phyloP scores from a whole-genome alignment of 148 eudicot species.

The Fallopia convolvulus region DNA sequence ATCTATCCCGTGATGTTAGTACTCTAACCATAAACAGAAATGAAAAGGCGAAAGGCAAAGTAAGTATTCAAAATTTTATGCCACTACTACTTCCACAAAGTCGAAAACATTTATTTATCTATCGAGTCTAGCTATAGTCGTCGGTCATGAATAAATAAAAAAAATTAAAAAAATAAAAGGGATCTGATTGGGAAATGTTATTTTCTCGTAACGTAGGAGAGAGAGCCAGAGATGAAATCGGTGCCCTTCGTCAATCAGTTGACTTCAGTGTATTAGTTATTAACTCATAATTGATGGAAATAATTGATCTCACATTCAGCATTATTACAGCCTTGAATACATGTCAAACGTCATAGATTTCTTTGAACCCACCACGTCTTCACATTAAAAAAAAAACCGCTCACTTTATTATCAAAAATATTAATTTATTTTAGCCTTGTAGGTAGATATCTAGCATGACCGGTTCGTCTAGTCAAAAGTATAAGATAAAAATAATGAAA shows the following conservation, averaged over 20 bases:
- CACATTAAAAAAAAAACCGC: neutral
- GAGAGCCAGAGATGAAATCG: no score
- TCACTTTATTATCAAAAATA: neutral
- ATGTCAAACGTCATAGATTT: neutral
- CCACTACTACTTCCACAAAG: neutral
- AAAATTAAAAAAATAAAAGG: neutral
- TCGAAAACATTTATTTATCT: neutral
- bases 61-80: neutral
- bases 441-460: neutral
- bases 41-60: neutral
- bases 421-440: neutral
- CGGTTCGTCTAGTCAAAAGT: neutral
- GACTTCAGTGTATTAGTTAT: neutral
- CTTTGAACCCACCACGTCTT: neutral
- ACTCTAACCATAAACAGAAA: neutral
- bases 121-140: neutral
- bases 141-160: neutral
- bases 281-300: no score
- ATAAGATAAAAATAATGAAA: neutral
- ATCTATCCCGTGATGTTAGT: constrained; percentile 4
- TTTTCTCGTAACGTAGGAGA: no score
- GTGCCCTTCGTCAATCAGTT: neutral
- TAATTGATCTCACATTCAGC: no score
- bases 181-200: no score
- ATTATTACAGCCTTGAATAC: no score